Evolutionary conservation across 1,284 basidiomycete genomes (phyloP).

Genomic region (Chalciporus sp.): DNA sequence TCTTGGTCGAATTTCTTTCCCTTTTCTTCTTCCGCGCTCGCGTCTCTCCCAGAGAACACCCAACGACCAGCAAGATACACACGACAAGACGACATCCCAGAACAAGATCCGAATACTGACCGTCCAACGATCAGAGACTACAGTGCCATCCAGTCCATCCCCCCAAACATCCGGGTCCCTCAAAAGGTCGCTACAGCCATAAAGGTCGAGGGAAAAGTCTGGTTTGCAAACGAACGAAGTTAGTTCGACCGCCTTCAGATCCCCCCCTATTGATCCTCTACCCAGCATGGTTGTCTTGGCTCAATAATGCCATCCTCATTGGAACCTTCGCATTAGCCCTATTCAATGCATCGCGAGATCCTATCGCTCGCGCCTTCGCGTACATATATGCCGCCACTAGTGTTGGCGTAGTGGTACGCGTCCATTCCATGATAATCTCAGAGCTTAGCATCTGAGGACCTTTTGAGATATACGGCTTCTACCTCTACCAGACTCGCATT

Average conservation of each 20-base stretch:
- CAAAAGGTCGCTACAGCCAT: constrained; percentile 91
- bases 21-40: constrained; percentile 70
- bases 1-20: constrained; percentile 69
- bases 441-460: constrained; percentile 8
- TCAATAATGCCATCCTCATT: constrained; percentile 84
- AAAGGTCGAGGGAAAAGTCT: constrained; percentile 96
- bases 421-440: background rate
- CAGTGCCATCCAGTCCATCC: constrained; percentile 63
- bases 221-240: constrained; percentile 99
- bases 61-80: constrained; percentile 61
- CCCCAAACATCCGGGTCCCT: constrained; percentile 67
- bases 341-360: constrained; percentile 83
- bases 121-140: constrained; percentile 69
- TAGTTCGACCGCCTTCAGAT: constrained; percentile 20
- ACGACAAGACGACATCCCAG: constrained; percentile 69
- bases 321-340: constrained; percentile 87
- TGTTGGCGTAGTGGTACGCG: constrained; percentile 60
- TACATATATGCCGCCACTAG: constrained; percentile 85
- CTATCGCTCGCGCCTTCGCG: constrained; percentile 78
- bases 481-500: constrained; percentile 86
- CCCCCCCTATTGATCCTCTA: constrained; percentile 3
- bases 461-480: constrained; percentile 80
- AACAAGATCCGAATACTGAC: constrained; percentile 52
- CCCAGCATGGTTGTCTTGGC: constrained; percentile 88
- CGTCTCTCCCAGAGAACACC: constrained; percentile 60